phyloP scores from a whole-genome alignment of 345 rosid genomes.

The Eutrema yunnanense region DNA sequence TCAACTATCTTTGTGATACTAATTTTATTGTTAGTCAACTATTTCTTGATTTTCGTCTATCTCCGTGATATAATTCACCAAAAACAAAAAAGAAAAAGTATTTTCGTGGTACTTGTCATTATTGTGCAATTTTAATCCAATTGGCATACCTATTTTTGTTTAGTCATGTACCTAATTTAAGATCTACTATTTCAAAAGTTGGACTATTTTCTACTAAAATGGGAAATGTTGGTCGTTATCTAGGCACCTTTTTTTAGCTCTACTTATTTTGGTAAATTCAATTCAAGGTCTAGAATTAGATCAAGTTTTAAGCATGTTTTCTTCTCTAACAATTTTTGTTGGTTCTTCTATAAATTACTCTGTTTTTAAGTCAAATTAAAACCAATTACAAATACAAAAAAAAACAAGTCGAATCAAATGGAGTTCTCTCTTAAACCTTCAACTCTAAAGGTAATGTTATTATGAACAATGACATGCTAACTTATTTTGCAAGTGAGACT shows the following conservation, averaged over 20 bases:
- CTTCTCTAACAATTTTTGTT: background rate
- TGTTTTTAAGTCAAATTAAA: background rate
- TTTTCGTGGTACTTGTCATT: background rate
- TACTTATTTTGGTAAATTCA: conserved; percentile 2
- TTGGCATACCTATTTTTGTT: background rate
- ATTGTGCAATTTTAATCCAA: background rate
- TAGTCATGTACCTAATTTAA: conserved; percentile 1
- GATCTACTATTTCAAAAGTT: background rate
- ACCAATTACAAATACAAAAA: background rate
- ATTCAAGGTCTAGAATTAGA: background rate
- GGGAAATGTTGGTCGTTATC: background rate
- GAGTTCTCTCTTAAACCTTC: conserved; percentile 22
- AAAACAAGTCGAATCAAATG: conserved; percentile 13
- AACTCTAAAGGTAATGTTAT: conserved; percentile 17
- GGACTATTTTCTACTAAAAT: conserved; percentile 7
- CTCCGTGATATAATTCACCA: too few relatives aligned
- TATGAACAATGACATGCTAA: background rate
- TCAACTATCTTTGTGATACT: background rate
- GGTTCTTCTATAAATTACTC: conserved; percentile 3
- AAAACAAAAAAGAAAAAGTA: too few relatives aligned
- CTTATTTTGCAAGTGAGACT: background rate
- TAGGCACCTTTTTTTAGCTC: background rate
- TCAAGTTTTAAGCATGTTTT: background rate
- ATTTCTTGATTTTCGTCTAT: background rate
- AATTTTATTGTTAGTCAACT: background rate